Evolutionary conservation across 768 basidiomycete genomes (phyloP).

Genomic region (Suillus subaureus): DNA sequence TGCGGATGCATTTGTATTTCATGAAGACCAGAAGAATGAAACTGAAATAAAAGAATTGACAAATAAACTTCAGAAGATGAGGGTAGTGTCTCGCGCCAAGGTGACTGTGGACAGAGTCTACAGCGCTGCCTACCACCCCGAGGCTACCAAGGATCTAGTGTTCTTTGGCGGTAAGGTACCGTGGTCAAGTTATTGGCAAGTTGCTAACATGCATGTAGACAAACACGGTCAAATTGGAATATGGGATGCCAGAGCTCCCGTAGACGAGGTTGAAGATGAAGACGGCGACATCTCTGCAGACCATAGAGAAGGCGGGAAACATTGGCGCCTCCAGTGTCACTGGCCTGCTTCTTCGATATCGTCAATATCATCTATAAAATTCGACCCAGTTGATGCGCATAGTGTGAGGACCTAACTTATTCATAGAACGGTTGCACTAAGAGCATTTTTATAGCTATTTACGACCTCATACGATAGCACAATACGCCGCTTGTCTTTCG

Average conservation of each 20-base stretch:
- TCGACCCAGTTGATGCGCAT: constrained; percentile 76
- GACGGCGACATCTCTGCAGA: constrained; percentile 50
- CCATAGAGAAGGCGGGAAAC: constrained; percentile 66
- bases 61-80: constrained; percentile 54
- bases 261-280: constrained; percentile 67
- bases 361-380: constrained; percentile 76
- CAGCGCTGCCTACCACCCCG: constrained; percentile 80
- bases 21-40: constrained; percentile 48
- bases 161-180: constrained; percentile 72
- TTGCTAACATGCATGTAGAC: constrained; percentile 44
- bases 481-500: constrained; percentile 71
- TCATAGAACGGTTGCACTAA: background rate
- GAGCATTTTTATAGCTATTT: constrained; percentile 53
- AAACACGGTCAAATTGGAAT: constrained; percentile 84
- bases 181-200: background rate
- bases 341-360: constrained; percentile 84
- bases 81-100: constrained; percentile 77
- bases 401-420: constrained; percentile 47
- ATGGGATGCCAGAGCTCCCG: constrained; percentile 79
- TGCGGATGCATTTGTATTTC: constrained; percentile 55
- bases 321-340: constrained; percentile 79
- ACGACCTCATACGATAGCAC: constrained; percentile 85
- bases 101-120: constrained; percentile 78
- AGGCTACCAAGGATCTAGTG: constrained; percentile 76
- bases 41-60: constrained; percentile 55